Conservation (phyloP, 164 flowering plant species). For the Kingdonia uniflora region DNA sequence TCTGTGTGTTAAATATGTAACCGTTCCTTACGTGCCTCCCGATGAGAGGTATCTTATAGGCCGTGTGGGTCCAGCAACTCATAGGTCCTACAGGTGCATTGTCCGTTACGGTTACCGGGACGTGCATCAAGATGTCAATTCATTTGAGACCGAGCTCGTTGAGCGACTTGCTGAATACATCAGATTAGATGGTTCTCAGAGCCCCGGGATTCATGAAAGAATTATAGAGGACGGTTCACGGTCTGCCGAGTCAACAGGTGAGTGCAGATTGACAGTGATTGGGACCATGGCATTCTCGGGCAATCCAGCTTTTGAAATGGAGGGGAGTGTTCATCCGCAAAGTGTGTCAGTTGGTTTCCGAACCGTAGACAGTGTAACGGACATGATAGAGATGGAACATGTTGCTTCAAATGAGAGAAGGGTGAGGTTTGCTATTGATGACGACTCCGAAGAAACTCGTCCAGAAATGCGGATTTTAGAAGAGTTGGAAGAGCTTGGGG, state of each 20-base stretch:
- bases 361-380: slow-evolving; percentile 42
- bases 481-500: slow-evolving; percentile 56
- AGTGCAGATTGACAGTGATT: slow-evolving; percentile 49
- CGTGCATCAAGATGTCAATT: slow-evolving; percentile 77
- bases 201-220: slow-evolving; percentile 9
- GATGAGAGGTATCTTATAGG: slow-evolving; percentile 80
- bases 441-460: slow-evolving; percentile 27
- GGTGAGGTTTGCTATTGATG: slow-evolving; percentile 55
- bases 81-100: slow-evolving; percentile 81
- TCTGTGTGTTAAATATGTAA: slow-evolving; percentile 74
- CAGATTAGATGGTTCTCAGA: slow-evolving; percentile 35
- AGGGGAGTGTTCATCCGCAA: slow-evolving; percentile 42
- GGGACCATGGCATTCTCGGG: slow-evolving; percentile 40
- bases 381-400: slow-evolving; percentile 56
- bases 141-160: slow-evolving; percentile 72
- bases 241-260: slow-evolving; percentile 29
- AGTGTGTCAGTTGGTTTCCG: slow-evolving; percentile 56
- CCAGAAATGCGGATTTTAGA: slow-evolving; percentile 24
- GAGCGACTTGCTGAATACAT: slow-evolving; percentile 57
- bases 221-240: slow-evolving; percentile 23
- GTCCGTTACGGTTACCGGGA: slow-evolving; percentile 90
- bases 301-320: slow-evolving; percentile 34
- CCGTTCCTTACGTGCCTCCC: slow-evolving; percentile 70
- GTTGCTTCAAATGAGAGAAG: slow-evolving; percentile 19
- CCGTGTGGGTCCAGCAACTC: slow-evolving; percentile 75